phyloP scores from a whole-genome alignment of 1,139 yeast species.

The Magnusiomyces suaveolens region DNA sequence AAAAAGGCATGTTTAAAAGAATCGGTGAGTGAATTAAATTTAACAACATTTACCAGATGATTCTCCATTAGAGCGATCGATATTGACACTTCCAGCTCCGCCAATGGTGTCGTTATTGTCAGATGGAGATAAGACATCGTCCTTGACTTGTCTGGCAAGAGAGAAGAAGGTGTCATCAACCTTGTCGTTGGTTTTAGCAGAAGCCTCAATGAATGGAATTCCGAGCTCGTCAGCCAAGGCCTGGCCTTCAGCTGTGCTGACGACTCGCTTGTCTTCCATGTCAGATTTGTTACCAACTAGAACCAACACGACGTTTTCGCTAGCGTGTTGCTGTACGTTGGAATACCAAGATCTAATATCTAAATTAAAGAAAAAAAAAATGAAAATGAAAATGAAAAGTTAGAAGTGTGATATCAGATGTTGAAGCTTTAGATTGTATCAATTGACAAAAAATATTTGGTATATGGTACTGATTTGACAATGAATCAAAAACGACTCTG shows the following conservation, averaged over 20 bases:
- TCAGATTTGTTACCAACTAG: conserved; percentile 94
- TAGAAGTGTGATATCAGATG: too few species aligned
- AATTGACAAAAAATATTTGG: too few species aligned
- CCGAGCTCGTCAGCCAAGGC: conserved; percentile 79
- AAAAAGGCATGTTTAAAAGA: too few species aligned
- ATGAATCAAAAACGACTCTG: too few species aligned
- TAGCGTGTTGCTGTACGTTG: conserved; percentile 93
- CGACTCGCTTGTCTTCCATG: conserved; percentile 60
- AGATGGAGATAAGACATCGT: conserved; percentile 45
- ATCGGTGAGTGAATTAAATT: too few species aligned
- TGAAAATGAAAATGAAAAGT: too few species aligned
- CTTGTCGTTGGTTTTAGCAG: conserved; percentile 87
- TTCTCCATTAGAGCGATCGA: neutral
- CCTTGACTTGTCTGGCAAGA: conserved; percentile 81
- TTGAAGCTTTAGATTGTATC: too few species aligned
- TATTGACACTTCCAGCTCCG: conserved; percentile 22
- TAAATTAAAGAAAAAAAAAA: too few species aligned
- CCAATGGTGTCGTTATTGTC: conserved; percentile 19
- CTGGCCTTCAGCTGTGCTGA: conserved; percentile 82
- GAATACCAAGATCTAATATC: conserved; percentile 81
- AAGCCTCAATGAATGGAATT: conserved; percentile 86
- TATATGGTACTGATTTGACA: too few species aligned
- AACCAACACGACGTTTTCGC: conserved; percentile 87
- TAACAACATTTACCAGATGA: conserved; percentile 22
- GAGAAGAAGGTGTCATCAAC: conserved; percentile 89